These are phyloP conservation scores for Nigrograna mackinnonii DNA, from an alignment of 2,329 filamentous ascomycete genomes.

Conservation along the genomic window DNA sequence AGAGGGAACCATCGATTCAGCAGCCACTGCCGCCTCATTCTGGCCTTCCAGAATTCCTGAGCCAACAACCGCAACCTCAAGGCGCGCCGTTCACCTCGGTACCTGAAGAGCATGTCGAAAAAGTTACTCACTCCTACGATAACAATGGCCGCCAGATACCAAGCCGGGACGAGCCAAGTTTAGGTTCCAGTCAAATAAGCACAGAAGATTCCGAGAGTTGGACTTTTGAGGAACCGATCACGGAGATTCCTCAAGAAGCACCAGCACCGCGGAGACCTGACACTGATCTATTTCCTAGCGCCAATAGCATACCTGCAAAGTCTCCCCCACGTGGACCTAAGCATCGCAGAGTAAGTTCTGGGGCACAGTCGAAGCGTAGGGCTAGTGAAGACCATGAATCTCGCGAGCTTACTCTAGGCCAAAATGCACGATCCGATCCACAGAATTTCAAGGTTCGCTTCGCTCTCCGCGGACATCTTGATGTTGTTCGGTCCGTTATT, in stretches of 20 bases:
- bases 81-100: constrained; percentile 44
- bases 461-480: constrained; percentile 86
- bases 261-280: constrained; percentile 71
- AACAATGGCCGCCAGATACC: constrained; percentile 58
- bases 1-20: constrained; percentile 47
- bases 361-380: constrained; percentile 51
- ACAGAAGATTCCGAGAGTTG: constrained; percentile 72
- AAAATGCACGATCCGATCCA: constrained; percentile 62
- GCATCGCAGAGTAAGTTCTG: constrained; percentile 75
- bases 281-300: constrained; percentile 83
- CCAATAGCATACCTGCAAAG: constrained; percentile 76
- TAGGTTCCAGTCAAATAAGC: constrained; percentile 40
- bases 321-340: constrained; percentile 71
- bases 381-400: constrained; percentile 64
- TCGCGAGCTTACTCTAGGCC: constrained; percentile 46
- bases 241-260: constrained; percentile 59
- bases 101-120: constrained; percentile 60
- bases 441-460: constrained; percentile 91
- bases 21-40: constrained; percentile 43
- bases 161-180: constrained; percentile 45
- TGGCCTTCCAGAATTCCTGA: constrained; percentile 38
- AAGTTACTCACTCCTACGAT: constrained; percentile 63
- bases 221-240: constrained; percentile 84
- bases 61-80: constrained; percentile 37
- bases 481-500: constrained; percentile 91